These are phyloP conservation scores for Botryotinia calthae DNA, from an alignment of 2,329 filamentous ascomycete species.

Conservation along the genomic window DNA sequence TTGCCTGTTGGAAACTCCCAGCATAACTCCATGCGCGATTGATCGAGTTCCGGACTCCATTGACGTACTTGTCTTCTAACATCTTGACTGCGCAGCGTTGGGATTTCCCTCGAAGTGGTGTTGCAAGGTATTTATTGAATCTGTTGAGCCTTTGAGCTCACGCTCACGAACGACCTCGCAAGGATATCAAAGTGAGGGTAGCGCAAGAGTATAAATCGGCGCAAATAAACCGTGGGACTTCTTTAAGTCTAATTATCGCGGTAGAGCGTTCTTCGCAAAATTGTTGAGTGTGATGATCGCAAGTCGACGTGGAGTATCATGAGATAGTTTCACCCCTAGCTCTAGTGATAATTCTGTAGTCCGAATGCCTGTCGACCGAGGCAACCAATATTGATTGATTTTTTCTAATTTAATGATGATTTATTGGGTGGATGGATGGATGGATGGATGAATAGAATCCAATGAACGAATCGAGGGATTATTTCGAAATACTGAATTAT, in stretches of 20 bases:
- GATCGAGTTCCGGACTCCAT: not conserved
- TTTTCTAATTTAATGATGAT: not conserved
- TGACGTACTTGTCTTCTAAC: conserved; percentile 48
- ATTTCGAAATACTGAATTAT: conserved; percentile 5
- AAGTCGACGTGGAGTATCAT: conserved; percentile 25
- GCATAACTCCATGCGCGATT: not conserved
- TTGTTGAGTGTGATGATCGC: conserved; percentile 26
- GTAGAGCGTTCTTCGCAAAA: conserved; percentile 16
- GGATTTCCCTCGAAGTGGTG: conserved; percentile 28
- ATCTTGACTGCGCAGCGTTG: conserved; percentile 35
- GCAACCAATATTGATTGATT: conserved; percentile 9
- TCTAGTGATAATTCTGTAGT: conserved; percentile 9
- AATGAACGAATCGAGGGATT: not conserved
- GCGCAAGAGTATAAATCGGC: conserved; percentile 18
- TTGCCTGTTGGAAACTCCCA: not conserved
- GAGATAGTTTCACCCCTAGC: conserved; percentile 31
- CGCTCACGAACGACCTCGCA: not conserved
- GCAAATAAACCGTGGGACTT: conserved; percentile 12
- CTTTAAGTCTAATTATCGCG: not conserved
- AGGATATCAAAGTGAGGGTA: conserved; percentile 1
- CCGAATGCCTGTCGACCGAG: conserved; percentile 17
- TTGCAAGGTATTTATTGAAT: conserved; percentile 26
- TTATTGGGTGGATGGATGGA: not conserved
- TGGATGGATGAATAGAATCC: not conserved
- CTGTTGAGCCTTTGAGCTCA: conserved; percentile 29